Evolutionary conservation across 495 filamentous ascomycete genomes (phyloP), one percentile per base, ranked within the genome.

Genomic region (Podospora tetraspora): DNA sequence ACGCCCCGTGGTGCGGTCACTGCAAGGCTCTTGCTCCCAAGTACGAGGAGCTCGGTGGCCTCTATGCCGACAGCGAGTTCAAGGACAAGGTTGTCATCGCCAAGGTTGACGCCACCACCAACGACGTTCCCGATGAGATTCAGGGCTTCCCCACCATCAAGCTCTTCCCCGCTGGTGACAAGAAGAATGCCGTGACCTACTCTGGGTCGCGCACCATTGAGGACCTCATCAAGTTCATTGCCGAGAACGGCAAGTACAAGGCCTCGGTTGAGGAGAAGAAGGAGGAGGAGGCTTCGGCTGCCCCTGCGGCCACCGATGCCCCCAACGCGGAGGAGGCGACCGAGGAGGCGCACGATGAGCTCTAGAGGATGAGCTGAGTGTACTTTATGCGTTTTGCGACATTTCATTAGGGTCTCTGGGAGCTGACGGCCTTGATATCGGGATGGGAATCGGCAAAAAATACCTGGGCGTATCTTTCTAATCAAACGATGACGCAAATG

Each of bases 101-200:
- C 78, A 99, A 99, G 88, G 91, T 99, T 74, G 95, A 99, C 78
- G 95, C 95, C 61, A 99, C 96, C 43, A 83, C 84, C 83, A 99
- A 99, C 83, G 95, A 99, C 77, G 91, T 98, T 27, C 95, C 96
- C 13, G 94, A 97, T 79, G 90, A 97, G 78, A 95, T 99, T 78
- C 88, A 91, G 77, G 95, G 95, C 64, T 99, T 99, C 92, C 95
- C 95, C 30, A 99, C 95, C 77, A 98, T 99, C 87, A 99, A 97
- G 87, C 86, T 99, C 52, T 99, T 88, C 89, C 88, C 92, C 67
- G 95, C 96, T 66, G 94, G 93, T 69, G 83, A 86, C 77, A 99
- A 99, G 87, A 84, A 85, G 72, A 80, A 88, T 69, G 91, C 95
- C 22, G 83, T 97, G 73, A 91, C 91, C 72, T 99, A 97, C 86